Conservation (phyloP, 2,329 filamentous ascomycete genomes). For the Hypocreales sp. region DNA sequence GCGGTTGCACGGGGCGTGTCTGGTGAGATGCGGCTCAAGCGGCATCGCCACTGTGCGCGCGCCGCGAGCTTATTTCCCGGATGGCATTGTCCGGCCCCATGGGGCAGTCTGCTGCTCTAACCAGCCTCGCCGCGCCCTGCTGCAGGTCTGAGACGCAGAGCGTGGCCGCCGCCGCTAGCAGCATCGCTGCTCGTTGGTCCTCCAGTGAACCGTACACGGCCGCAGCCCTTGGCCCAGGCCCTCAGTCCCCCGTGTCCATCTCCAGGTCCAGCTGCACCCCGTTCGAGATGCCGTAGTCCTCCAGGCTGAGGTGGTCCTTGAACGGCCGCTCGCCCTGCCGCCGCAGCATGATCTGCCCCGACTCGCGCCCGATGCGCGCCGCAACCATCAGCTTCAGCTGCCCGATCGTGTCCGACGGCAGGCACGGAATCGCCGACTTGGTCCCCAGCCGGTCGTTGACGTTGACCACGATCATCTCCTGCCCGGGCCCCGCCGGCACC, state of each 20-base stretch:
- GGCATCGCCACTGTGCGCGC: too few species aligned
- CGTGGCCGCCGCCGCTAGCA: too few species aligned
- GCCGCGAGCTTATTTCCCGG: too few species aligned
- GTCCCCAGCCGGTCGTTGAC: constrained; percentile 93
- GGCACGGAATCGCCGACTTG: constrained; percentile 84
- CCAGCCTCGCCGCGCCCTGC: too few species aligned
- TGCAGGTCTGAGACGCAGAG: too few species aligned
- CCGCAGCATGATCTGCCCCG: constrained; percentile 84
- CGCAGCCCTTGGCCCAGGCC: too few species aligned
- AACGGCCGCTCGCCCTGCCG: constrained; percentile 86
- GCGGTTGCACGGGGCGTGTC: too few species aligned
- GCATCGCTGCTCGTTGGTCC: too few species aligned
- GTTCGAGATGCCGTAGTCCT: constrained; percentile 89
- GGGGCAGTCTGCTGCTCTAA: too few species aligned
- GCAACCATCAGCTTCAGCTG: constrained; percentile 88
- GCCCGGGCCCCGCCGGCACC: constrained; percentile 21
- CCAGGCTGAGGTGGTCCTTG: constrained; percentile 75
- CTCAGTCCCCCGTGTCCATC: constrained; percentile 44
- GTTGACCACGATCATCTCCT: constrained; percentile 87
- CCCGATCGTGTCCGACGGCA: constrained; percentile 69
- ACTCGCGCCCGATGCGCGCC: constrained; percentile 72
- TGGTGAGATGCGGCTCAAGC: too few species aligned
- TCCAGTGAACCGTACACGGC: too few species aligned
- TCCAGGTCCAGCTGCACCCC: constrained; percentile 58
- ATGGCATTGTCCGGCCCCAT: too few species aligned